phyloP scores from a whole-genome alignment of 257 asterid genomes.

The Anisodus tanguticus region DNA sequence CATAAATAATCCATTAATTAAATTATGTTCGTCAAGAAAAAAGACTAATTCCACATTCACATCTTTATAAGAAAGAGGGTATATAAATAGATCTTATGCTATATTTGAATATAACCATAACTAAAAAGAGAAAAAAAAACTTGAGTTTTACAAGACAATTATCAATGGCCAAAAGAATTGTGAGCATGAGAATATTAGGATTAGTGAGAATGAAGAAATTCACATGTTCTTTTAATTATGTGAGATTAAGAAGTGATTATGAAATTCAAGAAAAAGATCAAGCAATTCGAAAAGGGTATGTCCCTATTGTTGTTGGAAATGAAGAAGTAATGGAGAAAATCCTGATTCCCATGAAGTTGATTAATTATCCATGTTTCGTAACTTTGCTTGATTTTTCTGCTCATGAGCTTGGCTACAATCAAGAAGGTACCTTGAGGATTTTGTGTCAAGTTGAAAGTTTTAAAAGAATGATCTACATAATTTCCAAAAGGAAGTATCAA shows the following conservation, averaged over 20 bases:
- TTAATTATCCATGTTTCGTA: constrained; percentile 32
- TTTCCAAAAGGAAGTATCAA: neutral
- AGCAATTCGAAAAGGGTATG: constrained; percentile 21
- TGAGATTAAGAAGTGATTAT: constrained; percentile 9
- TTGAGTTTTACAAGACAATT: neutral
- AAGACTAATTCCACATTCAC: neutral
- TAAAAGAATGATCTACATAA: neutral
- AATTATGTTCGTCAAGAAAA: neutral
- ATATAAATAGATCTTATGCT: constrained; percentile 10
- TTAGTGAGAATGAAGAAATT: neutral
- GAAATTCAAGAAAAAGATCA: neutral
- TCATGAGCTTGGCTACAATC: constrained; percentile 27
- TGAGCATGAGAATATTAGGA: constrained; percentile 1
- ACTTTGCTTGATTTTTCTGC: constrained; percentile 34
- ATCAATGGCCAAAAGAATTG: constrained; percentile 3
- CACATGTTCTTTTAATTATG: neutral
- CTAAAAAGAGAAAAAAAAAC: neutral
- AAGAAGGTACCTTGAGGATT: constrained; percentile 26
- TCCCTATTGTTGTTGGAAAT: constrained; percentile 34
- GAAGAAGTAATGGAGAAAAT: constrained; percentile 21
- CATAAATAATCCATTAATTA: neutral
- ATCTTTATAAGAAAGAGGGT: neutral
- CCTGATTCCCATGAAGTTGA: constrained; percentile 31
- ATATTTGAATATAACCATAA: constrained; percentile 6
- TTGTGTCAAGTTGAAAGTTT: constrained; percentile 29